A percentile compares a stretch with the other conserved stretches of the same genome.
These are phyloP conservation scores for Boletus pseudo-olivaceus DNA, from an alignment of 768 basidiomycete genomes.

Conservation along the genomic window DNA sequence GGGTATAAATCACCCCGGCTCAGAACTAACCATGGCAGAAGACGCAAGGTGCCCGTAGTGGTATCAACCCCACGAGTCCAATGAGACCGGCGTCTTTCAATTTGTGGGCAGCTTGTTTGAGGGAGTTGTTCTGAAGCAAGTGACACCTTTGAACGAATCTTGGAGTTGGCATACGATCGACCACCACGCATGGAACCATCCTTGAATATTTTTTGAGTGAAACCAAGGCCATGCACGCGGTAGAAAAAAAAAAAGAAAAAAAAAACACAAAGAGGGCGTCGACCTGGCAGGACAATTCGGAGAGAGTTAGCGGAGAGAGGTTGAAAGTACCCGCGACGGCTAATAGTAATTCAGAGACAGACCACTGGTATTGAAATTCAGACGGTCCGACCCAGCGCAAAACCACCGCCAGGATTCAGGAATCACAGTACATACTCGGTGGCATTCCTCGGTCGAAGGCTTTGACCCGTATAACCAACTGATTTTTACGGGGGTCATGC, in stretches of 20 bases:
- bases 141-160: neutral
- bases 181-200: neutral
- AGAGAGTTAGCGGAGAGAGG: neutral
- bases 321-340: neutral
- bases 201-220: neutral
- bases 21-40: neutral
- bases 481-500: constrained; percentile 2
- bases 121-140: neutral
- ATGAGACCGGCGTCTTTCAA: neutral
- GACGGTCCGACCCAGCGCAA: neutral
- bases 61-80: neutral
- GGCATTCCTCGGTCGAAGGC: neutral
- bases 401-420: neutral
- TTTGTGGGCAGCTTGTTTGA: neutral
- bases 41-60: neutral
- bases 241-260: too few species aligned
- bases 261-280: neutral
- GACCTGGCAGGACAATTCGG: neutral
- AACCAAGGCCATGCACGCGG: too few species aligned
- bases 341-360: neutral
- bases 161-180: neutral
- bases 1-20: neutral
- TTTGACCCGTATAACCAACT: neutral
- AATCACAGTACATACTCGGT: neutral
- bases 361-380: neutral